A percentile compares a stretch with the other conserved stretches of the same genome.
These are phyloP conservation scores for Salicornia ramosissima DNA, from an alignment of 148 eudicot species.

Conservation along the genomic window DNA sequence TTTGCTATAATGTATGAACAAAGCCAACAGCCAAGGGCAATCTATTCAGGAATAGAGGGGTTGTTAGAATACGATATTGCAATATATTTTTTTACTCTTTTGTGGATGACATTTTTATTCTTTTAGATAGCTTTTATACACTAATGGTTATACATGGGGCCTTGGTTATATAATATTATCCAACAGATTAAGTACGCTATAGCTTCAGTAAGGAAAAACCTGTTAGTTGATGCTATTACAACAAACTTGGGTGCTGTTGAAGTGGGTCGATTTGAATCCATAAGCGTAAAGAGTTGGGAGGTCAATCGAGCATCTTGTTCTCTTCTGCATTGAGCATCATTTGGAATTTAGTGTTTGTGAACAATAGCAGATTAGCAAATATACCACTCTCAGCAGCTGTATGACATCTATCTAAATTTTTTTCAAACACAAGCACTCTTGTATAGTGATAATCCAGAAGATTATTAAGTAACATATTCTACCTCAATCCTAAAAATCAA, in stretches of 20 bases:
- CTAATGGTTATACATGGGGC: background rate
- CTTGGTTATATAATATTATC: background rate
- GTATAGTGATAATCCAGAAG: background rate
- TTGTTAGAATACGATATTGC: too few species aligned
- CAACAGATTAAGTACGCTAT: background rate
- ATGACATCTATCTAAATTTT: background rate
- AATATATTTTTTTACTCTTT: too few species aligned
- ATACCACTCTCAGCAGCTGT: background rate
- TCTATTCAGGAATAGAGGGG: too few species aligned
- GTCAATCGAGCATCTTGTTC: conserved; percentile 77
- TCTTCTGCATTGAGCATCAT: conserved; percentile 51
- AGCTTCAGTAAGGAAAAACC: conserved; percentile 34
- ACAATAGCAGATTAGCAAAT: background rate
- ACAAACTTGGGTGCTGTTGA: conserved; percentile 54
- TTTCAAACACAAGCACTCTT: background rate
- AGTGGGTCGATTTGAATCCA: conserved; percentile 67
- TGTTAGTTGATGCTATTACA: conserved; percentile 96
- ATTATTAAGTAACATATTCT: background rate
- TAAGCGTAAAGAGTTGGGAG: conserved; percentile 75
- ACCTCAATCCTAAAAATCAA: background rate
- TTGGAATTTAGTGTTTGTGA: too few species aligned
- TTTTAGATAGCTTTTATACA: background rate
- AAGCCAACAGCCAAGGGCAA: too few species aligned
- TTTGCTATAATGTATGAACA: too few species aligned
- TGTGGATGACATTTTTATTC: too few species aligned